phyloP scores from a whole-genome alignment of 768 basidiomycete species.

The Leccinum rimulosum region DNA sequence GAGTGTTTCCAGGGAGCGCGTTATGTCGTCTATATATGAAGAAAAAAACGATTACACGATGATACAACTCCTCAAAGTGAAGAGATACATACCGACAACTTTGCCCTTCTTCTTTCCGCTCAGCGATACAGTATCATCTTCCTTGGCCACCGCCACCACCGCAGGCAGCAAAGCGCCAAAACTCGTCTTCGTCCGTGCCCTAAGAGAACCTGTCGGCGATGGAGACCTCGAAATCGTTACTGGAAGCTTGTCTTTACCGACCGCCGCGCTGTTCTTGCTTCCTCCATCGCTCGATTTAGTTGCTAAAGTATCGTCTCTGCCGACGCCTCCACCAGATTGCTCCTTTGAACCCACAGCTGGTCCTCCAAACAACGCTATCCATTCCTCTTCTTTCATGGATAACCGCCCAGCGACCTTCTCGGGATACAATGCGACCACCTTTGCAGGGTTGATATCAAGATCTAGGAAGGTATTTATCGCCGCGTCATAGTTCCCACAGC shows the following conservation, averaged over 20 bases:
- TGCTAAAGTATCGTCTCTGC: conserved; percentile 26
- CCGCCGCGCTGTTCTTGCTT: conserved; percentile 15
- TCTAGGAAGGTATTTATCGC: conserved; percentile 88
- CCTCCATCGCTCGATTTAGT: conserved; percentile 30
- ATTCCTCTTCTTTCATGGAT: conserved; percentile 60
- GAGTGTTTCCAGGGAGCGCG: conserved; percentile 81
- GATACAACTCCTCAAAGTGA: conserved; percentile 1
- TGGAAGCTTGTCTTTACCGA: conserved; percentile 24
- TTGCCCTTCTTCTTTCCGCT: conserved; percentile 35
- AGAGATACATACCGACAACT: conserved; percentile 33
- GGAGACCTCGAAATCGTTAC: conserved; percentile 28
- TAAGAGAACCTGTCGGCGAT: conserved; percentile 41
- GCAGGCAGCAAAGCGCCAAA: conserved; percentile 47
- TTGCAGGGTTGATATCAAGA: conserved; percentile 89
- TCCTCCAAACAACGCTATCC: conserved; percentile 87
- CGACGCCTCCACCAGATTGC: neutral
- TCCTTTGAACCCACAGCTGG: conserved; percentile 34
- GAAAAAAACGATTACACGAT: neutral
- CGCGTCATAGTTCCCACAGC: conserved; percentile 59
- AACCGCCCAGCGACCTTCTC: conserved; percentile 78
- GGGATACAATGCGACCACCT: conserved; percentile 88
- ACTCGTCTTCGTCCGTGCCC: conserved; percentile 52
- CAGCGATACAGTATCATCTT: conserved; percentile 63
- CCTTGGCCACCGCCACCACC: conserved; percentile 38
- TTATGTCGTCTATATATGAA: conserved; percentile 49